Evolutionary conservation across 805 yeast genomes (phyloP).

Genomic region (Candida oleophila): DNA sequence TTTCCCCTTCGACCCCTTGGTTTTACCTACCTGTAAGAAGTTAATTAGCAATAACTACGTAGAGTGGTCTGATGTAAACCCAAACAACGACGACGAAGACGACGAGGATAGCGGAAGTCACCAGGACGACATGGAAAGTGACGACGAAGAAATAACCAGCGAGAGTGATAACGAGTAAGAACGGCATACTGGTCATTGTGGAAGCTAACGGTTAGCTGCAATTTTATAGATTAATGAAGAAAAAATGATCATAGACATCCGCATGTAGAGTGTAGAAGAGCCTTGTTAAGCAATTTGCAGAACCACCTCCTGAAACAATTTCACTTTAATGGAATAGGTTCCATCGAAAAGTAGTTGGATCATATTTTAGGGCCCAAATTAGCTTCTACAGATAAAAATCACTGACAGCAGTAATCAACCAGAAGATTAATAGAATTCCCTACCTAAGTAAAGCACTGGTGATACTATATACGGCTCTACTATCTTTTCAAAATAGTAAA

Average conservation of each 20-base stretch:
- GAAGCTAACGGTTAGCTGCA: neutral
- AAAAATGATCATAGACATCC: neutral
- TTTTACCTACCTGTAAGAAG: slow-evolving; percentile 59
- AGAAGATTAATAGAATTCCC: too few relatives aligned
- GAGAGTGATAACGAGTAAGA: slow-evolving; percentile 17
- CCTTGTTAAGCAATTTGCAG: too few relatives aligned
- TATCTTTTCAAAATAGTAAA: too few relatives aligned
- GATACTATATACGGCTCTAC: too few relatives aligned
- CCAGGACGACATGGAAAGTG: slow-evolving; percentile 27
- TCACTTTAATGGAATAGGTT: too few relatives aligned
- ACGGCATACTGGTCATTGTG: neutral
- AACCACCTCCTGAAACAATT: too few relatives aligned
- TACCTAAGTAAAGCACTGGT: too few relatives aligned
- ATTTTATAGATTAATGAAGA: neutral
- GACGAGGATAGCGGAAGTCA: slow-evolving; percentile 40
- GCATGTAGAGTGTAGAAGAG: too few relatives aligned
- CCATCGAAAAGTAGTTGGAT: too few relatives aligned
- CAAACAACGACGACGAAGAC: slow-evolving; percentile 60
- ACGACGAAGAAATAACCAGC: slow-evolving; percentile 20
- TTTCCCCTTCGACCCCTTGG: slow-evolving; percentile 93
- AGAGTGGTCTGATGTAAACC: slow-evolving; percentile 66
- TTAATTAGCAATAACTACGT: slow-evolving; percentile 54
- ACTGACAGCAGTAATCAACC: too few relatives aligned
- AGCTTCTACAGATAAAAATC: too few relatives aligned
- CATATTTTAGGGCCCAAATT: too few relatives aligned